These are phyloP conservation scores for Torrubiella hemipterigena DNA, from an alignment of 2,329 filamentous ascomycete species.

Conservation along the genomic window DNA sequence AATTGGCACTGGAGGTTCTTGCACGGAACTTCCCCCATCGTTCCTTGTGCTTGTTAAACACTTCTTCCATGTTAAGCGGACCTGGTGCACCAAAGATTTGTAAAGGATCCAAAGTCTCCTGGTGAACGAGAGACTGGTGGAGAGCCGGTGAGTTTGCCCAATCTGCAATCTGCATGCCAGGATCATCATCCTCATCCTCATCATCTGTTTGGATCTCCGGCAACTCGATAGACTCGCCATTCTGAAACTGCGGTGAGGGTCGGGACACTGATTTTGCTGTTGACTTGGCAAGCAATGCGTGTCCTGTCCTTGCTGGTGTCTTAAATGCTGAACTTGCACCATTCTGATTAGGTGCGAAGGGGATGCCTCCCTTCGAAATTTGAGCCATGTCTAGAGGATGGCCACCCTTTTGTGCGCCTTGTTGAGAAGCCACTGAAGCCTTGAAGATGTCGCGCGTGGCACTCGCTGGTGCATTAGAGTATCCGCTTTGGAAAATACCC, in stretches of 20 bases:
- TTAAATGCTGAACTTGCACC: slow-evolving; percentile 47
- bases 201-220: slow-evolving; percentile 94
- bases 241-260: slow-evolving; percentile 75
- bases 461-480: slow-evolving; percentile 43
- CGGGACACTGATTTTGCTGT: slow-evolving; percentile 47
- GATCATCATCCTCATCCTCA: slow-evolving; percentile 63
- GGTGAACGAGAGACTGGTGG: slow-evolving; percentile 59
- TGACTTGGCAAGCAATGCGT: slow-evolving; percentile 34
- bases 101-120: slow-evolving; percentile 77
- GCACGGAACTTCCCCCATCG: slow-evolving; percentile 78
- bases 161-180: slow-evolving; percentile 43
- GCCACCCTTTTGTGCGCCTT: slow-evolving; percentile 51
- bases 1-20: slow-evolving; percentile 89
- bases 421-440: slow-evolving; percentile 52
- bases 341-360: slow-evolving; percentile 64
- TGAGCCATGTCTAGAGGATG: slow-evolving; percentile 79
- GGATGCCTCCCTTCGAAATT: slow-evolving; percentile 77
- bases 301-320: slow-evolving; percentile 51
- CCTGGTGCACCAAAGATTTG: slow-evolving; percentile 80
- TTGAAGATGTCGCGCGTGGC: slow-evolving; percentile 51
- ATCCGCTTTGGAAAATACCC: slow-evolving; percentile 47
- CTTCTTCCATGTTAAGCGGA: slow-evolving; percentile 89
- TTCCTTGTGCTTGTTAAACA: slow-evolving; percentile 83
- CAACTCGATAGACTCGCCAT: slow-evolving; percentile 80
- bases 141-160: slow-evolving; percentile 89